Evolutionary conservation across 129 eudicot species (phyloP), one percentile per base, ranked within the genome.

Genomic region (Pittosporum tobira): DNA sequence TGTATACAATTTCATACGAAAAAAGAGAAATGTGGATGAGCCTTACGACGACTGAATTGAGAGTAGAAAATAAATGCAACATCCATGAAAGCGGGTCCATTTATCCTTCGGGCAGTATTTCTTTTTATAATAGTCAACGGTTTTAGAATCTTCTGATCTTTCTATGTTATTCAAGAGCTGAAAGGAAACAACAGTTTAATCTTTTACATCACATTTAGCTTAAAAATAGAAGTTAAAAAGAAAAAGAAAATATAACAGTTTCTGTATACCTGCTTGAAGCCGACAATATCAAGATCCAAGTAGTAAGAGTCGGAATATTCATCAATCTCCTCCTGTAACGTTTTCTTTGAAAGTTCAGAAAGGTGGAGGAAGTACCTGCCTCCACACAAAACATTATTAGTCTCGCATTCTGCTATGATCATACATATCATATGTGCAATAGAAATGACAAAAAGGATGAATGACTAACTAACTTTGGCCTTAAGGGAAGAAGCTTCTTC

Each of bases 311-410:
- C 99, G 1, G 91, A 84, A 59, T 66, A 81, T 57, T 87, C 94
- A 81, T 93, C 99, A 64, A 93, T 71, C 67, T 93, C 94, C 73
- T 84, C 94, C 63, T 79, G 81, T 44, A 93, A 63, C 66, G 68
- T 78, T 65, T 73, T 71, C 78, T 78, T 93, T 18, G 88, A 73
- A 19, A 75, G 53, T 53, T 84, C 94, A 0, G 96, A 87, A 44
- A 93, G 94, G 49, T 68, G 81, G 57, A 84, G 81, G 36, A 93
- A 93, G 69, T 93, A 78, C 73, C 96, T 88, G 62, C 54, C n/a
- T n/a, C n/a, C 54, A 26, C 54, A 55, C 43, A 55, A 49, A 54
- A 42, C 10, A 20, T 13, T n/a, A n/a, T n/a, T 48, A 64, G 20
- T 19, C 13, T 65, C 26, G 37, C 37, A 45, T 54, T 25, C 50